Percentiles rank a stretch among this genome's conserved stretches.
phyloP scores from a whole-genome alignment of 2,329 filamentous ascomycete species.

The Davidsoniella neocaledoniae region DNA sequence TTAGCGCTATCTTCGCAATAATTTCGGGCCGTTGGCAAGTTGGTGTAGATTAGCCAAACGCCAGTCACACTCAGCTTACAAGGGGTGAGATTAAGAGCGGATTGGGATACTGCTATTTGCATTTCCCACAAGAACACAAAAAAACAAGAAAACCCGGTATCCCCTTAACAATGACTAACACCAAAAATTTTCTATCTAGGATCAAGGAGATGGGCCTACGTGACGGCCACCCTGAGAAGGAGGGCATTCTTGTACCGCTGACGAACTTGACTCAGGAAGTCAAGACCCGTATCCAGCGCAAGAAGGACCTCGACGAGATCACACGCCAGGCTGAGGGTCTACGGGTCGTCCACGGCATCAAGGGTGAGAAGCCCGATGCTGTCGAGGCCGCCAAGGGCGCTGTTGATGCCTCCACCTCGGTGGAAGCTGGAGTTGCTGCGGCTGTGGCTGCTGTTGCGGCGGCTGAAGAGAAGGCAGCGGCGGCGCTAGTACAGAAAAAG shows the following conservation, averaged over 20 bases:
- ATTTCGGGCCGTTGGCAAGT: no score
- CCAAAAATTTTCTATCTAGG: slow-evolving; percentile 12
- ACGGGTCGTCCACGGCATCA: slow-evolving; percentile 30
- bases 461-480: slow-evolving; percentile 1
- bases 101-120: background rate
- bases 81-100: background rate
- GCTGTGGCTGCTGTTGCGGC: background rate
- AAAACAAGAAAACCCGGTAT: no score
- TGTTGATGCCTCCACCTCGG: background rate
- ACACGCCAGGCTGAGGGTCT: slow-evolving; percentile 27
- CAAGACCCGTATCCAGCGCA: slow-evolving; percentile 27
- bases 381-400: background rate
- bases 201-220: slow-evolving; percentile 63
- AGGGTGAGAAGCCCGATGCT: slow-evolving; percentile 17
- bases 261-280: slow-evolving; percentile 47
- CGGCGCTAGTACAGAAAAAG: background rate
- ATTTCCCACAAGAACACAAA: no score
- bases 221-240: slow-evolving; percentile 78
- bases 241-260: slow-evolving; percentile 59
- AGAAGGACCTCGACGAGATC: slow-evolving; percentile 27
- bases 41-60: no score
- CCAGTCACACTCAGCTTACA: no score
- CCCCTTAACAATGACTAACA: background rate
- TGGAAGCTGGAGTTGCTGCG: background rate
- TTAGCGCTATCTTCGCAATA: background rate